phyloP scores from a whole-genome alignment of 108 stramenopile genomes.

The Pseudonitzschia delicatissima region DNA sequence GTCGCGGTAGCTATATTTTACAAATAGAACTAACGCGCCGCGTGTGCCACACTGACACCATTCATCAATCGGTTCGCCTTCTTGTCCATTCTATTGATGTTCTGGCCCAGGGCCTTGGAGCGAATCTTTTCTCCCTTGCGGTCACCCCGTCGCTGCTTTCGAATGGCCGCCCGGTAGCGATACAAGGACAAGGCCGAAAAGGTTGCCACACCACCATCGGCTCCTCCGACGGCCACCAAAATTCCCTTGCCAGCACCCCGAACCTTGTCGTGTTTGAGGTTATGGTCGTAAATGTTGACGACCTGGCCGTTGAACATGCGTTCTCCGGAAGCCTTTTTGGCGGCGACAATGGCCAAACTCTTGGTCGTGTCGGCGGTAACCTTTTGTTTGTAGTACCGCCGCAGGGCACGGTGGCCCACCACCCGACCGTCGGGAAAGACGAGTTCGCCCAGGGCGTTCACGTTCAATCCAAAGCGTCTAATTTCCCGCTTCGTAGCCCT shows the following conservation, averaged over 20 bases:
- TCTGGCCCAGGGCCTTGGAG: conserved; percentile 29
- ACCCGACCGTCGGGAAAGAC: conserved; percentile 86
- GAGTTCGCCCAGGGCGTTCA: conserved; percentile 84
- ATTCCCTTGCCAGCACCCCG: conserved; percentile 59
- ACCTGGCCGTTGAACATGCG: conserved; percentile 71
- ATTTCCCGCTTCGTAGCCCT: conserved; percentile 76
- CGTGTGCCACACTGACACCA: conserved; percentile 73
- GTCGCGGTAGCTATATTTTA: no score
- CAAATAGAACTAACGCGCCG: conserved; percentile 48
- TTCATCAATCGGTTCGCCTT: conserved; percentile 82
- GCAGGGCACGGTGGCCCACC: conserved; percentile 80
- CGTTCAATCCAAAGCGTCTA: conserved; percentile 76
- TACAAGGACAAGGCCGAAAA: conserved; percentile 83
- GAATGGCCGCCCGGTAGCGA: conserved; percentile 74
- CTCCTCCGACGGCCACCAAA: conserved; percentile 35
- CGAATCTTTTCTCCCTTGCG: conserved; percentile 32
- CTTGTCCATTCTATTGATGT: conserved; percentile 87
- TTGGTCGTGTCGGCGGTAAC: conserved; percentile 42
- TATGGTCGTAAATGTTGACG: conserved; percentile 34
- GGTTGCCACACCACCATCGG: conserved; percentile 27
- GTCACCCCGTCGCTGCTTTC: conserved; percentile 77
- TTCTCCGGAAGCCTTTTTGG: conserved; percentile 72
- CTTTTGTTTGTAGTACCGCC: conserved; percentile 82
- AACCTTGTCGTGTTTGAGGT: conserved; percentile 15
- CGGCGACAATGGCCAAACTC: conserved; percentile 60